phyloP scores from a whole-genome alignment of 257 asterid species.

The Osmanthus fragrans region DNA sequence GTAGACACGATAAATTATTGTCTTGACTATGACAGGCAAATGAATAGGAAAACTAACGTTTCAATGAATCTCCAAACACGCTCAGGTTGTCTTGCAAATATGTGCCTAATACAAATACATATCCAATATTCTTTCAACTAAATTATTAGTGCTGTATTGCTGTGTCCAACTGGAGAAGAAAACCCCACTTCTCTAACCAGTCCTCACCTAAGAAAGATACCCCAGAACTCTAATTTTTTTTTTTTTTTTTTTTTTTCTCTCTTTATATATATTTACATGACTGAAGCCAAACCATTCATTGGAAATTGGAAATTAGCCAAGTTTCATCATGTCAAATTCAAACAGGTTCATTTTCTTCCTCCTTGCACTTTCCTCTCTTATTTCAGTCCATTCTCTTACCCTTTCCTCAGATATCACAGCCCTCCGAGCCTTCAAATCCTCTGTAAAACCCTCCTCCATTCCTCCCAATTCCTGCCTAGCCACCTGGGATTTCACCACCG shows the following conservation, averaged over 20 bases:
- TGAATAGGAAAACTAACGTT: neutral
- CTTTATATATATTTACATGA: no score
- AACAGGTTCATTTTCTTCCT: conserved; percentile 18
- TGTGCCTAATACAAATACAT: neutral
- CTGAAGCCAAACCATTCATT: neutral
- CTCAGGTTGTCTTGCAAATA: neutral
- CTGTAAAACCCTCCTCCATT: conserved; percentile 56
- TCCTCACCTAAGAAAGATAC: neutral
- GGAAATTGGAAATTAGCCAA: neutral
- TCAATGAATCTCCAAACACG: neutral
- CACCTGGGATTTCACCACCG: conserved; percentile 86
- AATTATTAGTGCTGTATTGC: neutral
- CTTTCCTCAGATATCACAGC: conserved; percentile 54
- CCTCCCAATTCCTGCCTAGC: conserved; percentile 79
- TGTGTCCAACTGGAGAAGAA: conserved; percentile 8
- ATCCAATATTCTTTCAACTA: neutral
- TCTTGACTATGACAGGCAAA: no score
- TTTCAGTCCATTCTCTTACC: conserved; percentile 42
- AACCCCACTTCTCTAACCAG: neutral
- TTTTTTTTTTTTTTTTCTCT: no score
- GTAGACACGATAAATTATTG: no score
- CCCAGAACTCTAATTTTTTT: neutral
- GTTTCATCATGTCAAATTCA: neutral
- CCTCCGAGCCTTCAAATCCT: conserved; percentile 71
- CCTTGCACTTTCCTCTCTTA: conserved; percentile 18